Evolutionary conservation across 2,329 filamentous ascomycete genomes (phyloP).

Genomic region (Aspergillus nomiae): DNA sequence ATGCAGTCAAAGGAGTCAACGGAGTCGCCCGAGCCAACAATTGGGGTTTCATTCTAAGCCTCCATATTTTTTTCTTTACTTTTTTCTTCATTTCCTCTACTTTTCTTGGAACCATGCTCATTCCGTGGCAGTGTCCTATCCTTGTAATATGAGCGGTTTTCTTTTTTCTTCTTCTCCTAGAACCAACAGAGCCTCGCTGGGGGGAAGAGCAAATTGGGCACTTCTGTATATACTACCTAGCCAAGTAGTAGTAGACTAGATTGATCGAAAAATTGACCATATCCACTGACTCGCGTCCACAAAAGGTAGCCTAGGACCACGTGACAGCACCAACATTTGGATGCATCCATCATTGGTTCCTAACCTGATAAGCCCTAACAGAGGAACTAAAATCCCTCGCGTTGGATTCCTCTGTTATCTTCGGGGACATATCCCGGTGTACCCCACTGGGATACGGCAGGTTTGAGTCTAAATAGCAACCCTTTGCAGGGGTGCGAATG

Average conservation of each 20-base stretch:
- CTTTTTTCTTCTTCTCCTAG: too few species aligned
- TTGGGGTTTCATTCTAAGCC: background rate
- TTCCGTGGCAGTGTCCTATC: background rate
- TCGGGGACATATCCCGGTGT: too few species aligned
- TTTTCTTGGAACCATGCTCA: background rate
- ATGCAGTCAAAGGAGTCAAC: background rate
- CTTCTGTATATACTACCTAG: background rate
- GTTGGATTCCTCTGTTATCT: background rate
- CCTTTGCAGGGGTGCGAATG: background rate
- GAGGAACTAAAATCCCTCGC: background rate
- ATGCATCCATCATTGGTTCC: background rate
- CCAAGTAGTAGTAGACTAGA: background rate
- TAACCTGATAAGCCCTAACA: background rate
- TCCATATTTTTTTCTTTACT: background rate
- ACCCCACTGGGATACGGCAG: background rate
- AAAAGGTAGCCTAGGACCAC: background rate
- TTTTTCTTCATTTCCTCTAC: background rate
- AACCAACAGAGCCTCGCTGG: background rate
- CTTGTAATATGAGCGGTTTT: background rate
- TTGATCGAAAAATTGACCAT: background rate
- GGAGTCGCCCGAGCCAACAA: background rate
- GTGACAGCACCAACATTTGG: background rate
- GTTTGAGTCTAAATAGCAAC: background rate
- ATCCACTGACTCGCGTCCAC: background rate
- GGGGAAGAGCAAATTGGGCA: background rate